These are phyloP conservation scores for Russula sp. DNA, from an alignment of 768 basidiomycete species.

Conservation along the genomic window DNA sequence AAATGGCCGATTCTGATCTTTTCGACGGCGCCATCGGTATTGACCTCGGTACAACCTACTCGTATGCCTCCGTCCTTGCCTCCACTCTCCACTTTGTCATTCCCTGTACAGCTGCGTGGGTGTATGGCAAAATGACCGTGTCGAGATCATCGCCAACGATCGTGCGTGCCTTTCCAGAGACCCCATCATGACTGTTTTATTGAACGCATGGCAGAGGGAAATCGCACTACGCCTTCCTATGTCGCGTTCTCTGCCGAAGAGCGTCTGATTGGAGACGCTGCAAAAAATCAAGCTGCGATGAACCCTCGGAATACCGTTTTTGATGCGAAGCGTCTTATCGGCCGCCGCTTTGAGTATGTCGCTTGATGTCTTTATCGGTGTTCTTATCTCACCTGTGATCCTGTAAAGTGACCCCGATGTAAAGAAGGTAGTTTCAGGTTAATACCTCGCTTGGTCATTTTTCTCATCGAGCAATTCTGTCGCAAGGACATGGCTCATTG, in stretches of 20 bases:
- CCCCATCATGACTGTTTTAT: not conserved
- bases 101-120: slow-evolving; percentile 73
- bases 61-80: slow-evolving; percentile 40
- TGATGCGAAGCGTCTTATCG: slow-evolving; percentile 98
- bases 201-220: slow-evolving; percentile 61
- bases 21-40: slow-evolving; percentile 97
- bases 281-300: slow-evolving; percentile 99
- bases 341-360: slow-evolving; percentile 88
- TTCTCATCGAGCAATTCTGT: slow-evolving; percentile 1
- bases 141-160: slow-evolving; percentile 98
- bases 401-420: slow-evolving; percentile 79
- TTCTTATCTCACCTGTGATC: slow-evolving; percentile 13
- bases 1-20: slow-evolving; percentile 56
- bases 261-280: slow-evolving; percentile 97
- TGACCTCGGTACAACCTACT: slow-evolving; percentile 97
- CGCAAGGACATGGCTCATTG: slow-evolving; percentile 91
- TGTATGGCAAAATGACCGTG: slow-evolving; percentile 99
- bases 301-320: slow-evolving; percentile 99
- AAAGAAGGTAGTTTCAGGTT: slow-evolving; percentile 57
- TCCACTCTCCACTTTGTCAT: slow-evolving; percentile 22
- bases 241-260: slow-evolving; percentile 96
- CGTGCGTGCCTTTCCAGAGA: slow-evolving; percentile 44
- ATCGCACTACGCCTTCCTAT: slow-evolving; percentile 98
- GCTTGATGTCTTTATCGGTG: not conserved
- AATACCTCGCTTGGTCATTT: not conserved